Evolutionary conservation across 2,329 filamentous ascomycete species (phyloP), one percentile per base, ranked within the genome.

Genomic region (Scedosporium dehoogii): DNA sequence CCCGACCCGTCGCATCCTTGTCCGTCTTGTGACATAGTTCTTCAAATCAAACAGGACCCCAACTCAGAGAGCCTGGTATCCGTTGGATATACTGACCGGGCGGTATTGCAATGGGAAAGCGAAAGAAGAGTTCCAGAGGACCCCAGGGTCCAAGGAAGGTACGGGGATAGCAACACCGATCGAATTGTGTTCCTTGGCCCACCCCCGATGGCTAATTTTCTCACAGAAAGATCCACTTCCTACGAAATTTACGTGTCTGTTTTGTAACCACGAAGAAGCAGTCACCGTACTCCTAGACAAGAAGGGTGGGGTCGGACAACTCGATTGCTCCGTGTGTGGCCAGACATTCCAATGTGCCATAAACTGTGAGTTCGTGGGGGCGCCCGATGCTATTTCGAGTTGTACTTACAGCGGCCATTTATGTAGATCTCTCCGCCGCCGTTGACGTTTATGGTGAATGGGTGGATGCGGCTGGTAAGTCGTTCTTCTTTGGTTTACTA

Each of bases 361-460:
- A 72, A 96, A 97, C 74, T 96, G 92, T 96, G 78, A 69, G 86
- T 66, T 46, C 18, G 27, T 41, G 41, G 33, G 33, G 4, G 18
- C 12, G 33, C 21, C 9, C 3, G 27, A 12, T 23, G 42, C 10
- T 18, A 42, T 58, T 53, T 12, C 29, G 16, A 65, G 64, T 63
- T 53, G 64, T 48, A 55, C 67, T 70, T 53, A 67, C 57, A 29
- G 33, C 9, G 33, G 33, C 14, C 33, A 14, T 56, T 27, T 14
- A 41, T 56, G 14, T 58, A 96, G 91, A 96, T 74, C 85, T 97
- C 27, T 96, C 91, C 27, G 90, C 90, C 14, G 85, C 91, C 0
- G 92, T 99, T 57, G 94, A 99, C 72, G 93, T 99, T 6, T 99
- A 99, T 72, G 90, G 91, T 41, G 94, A 97, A 74, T 99, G 94